Percentiles rank a stretch among this genome's conserved stretches.
These are phyloP conservation scores for Cymbopogon citratus DNA, from an alignment of 176 grass and related monocot genomes.

Conservation along the genomic window DNA sequence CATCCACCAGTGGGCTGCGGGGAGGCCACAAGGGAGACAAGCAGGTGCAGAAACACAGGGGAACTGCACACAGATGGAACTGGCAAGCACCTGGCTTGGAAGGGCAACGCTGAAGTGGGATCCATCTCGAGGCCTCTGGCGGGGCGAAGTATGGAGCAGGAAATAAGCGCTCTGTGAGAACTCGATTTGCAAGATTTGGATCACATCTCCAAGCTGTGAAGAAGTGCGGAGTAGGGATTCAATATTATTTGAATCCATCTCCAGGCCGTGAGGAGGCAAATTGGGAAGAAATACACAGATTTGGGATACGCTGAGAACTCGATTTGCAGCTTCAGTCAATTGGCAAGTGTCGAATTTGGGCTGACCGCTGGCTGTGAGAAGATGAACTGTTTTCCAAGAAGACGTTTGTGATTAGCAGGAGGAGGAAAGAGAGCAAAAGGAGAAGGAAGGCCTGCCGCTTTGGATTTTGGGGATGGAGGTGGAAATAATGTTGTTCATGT, in stretches of 20 bases:
- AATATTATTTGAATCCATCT: not conserved
- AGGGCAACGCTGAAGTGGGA: not conserved
- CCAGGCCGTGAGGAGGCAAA: not conserved
- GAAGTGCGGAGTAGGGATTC: not conserved
- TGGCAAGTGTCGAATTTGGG: not conserved
- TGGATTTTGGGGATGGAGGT: not conserved
- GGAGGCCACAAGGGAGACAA: not conserved
- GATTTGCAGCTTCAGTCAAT: not conserved
- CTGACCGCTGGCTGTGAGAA: not conserved
- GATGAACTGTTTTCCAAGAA: not conserved
- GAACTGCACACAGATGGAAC: not conserved
- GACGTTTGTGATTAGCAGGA: not conserved
- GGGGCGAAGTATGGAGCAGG: not conserved
- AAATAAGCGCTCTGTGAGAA: not conserved
- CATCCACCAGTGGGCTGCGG: not conserved
- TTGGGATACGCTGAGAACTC: not conserved
- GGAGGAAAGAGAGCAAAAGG: not conserved
- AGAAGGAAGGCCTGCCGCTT: not conserved
- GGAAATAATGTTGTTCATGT: not conserved
- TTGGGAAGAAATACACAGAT: not conserved
- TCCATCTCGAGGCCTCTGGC: not conserved
- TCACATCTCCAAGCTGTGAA: not conserved
- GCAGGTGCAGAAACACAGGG: not conserved
- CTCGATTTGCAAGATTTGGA: not conserved
- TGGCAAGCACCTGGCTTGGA: not conserved